A percentile compares a stretch with the other conserved stretches of the same genome.
phyloP scores from a whole-genome alignment of 345 rosid species.

The Eucalyptus curtisii region DNA sequence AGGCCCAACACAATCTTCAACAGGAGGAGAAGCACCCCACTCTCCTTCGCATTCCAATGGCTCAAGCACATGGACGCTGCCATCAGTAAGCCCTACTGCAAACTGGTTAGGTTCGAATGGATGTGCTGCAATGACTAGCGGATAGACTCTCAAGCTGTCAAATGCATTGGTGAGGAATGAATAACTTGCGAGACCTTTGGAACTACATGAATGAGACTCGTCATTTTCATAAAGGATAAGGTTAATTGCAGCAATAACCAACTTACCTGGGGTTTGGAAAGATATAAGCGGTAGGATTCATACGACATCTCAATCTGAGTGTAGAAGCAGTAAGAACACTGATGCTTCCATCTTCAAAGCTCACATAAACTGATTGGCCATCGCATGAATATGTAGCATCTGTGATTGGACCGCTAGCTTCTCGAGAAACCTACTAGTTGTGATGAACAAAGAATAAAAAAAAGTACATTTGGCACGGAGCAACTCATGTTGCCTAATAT shows the following conservation, averaged over 20 bases:
- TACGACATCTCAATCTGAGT: slow-evolving; percentile 63
- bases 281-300: slow-evolving; percentile 52
- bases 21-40: slow-evolving; percentile 71
- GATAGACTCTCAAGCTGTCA: slow-evolving; percentile 50
- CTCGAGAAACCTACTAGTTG: slow-evolving; percentile 49
- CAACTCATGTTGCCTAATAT: no score
- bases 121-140: no score
- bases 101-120: no score
- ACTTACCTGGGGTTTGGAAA: slow-evolving; percentile 49
- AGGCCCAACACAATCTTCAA: slow-evolving; percentile 56
- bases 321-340: slow-evolving; percentile 51
- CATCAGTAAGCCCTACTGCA: no score
- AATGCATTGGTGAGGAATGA: not conserved
- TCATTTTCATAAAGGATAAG: no score
- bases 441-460: not conserved
- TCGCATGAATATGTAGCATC: slow-evolving; percentile 82
- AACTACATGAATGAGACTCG: no score
- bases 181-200: not conserved
- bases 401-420: slow-evolving; percentile 65
- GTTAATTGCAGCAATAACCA: not conserved
- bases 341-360: slow-evolving; percentile 68
- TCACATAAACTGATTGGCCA: slow-evolving; percentile 63
- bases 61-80: no score
- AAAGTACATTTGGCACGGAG: no score
- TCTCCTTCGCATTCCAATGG: slow-evolving; percentile 5